phyloP scores from a whole-genome alignment of 208 protist genomes.

The Willaertia magna region DNA sequence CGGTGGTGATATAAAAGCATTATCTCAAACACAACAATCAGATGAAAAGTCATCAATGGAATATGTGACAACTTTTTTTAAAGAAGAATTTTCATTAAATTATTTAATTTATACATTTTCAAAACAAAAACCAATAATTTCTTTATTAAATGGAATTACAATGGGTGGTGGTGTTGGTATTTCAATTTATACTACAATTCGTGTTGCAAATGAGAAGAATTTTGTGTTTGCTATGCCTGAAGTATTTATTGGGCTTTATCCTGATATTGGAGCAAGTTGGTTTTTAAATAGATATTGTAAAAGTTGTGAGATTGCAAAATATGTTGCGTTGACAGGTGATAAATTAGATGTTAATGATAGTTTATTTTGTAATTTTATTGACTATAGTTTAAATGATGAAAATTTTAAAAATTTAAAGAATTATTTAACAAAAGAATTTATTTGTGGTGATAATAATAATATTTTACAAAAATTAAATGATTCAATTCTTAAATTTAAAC shows the following conservation, averaged over 20 bases:
- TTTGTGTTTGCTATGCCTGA: constrained; percentile 67
- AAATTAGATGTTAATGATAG: too few species aligned
- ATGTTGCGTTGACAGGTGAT: constrained; percentile 54
- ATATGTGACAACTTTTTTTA: constrained; percentile 38
- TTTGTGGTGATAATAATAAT: too few species aligned
- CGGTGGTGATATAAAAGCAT: constrained; percentile 54
- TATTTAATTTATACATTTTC: constrained; percentile 31
- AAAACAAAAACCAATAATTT: too few species aligned
- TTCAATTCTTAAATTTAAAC: too few species aligned
- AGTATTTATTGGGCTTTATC: constrained; percentile 55
- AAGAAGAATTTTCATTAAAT: constrained; percentile 52
- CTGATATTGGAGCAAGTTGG: constrained; percentile 55
- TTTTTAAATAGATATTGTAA: constrained; percentile 45
- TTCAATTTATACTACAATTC: constrained; percentile 36
- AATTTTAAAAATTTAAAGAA: too few species aligned
- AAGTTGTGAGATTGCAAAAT: constrained; percentile 42
- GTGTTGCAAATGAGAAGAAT: constrained; percentile 57
- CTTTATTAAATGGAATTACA: constrained; percentile 60
- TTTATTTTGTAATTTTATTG: too few species aligned
- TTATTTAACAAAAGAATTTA: too few species aligned
- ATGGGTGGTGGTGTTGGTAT: constrained; percentile 61
- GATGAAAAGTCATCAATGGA: too few species aligned
- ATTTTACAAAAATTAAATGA: too few species aligned
- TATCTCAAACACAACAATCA: constrained; percentile 27
- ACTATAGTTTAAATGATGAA: too few species aligned